Evolutionary conservation across 2,329 filamentous ascomycete species (phyloP), one percentile per base, ranked within the genome.

Genomic region (Microdochium bolleyi): DNA sequence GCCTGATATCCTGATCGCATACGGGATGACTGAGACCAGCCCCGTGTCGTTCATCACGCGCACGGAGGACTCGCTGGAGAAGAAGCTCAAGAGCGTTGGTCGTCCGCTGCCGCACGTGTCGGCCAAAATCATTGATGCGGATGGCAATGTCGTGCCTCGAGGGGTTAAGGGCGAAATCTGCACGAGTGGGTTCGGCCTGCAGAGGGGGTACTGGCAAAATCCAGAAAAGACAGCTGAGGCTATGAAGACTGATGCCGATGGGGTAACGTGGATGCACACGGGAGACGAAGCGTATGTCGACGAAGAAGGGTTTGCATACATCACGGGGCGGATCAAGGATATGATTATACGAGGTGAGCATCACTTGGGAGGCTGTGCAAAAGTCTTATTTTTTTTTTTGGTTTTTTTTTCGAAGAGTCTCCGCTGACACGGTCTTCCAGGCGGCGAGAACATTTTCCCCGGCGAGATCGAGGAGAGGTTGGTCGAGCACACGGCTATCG

Each of bases 381-480:
- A 16, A 14, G 14, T 14, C 37, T 41, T 5, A 16, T 34, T 34
- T 16, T 34, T 34, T 9, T 34, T 34, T 9, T 16, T n/a, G n/a
- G n/a, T n/a, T n/a, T 11, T 5, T 30, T 30, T 30, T 30, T 30
- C 27, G 24, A 27, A 24, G 10, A 48, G 24, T 16, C 2, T 21
- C 52, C 24, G n/a, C 53, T 56, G 22, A 51, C 16, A 32, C 49
- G 25, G 41, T 32, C 16, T 21, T 19, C 13, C 14, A 69, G 75
- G 76, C 49, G 77, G 77, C 14, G 76, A 80, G 60, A 80, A 80
- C 59, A 78, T 80, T 50, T 77, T 85, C 58, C 85, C 85, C 0
- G 67, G 86, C 0, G 84, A 88, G 59, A 76, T 88, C n/a, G 85
- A 88, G 63, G 85, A 86, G 54, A 85, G 82, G 58, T 71, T 88